phyloP scores from a whole-genome alignment of 2,329 filamentous ascomycete genomes.

The Clathrospora elynae region DNA sequence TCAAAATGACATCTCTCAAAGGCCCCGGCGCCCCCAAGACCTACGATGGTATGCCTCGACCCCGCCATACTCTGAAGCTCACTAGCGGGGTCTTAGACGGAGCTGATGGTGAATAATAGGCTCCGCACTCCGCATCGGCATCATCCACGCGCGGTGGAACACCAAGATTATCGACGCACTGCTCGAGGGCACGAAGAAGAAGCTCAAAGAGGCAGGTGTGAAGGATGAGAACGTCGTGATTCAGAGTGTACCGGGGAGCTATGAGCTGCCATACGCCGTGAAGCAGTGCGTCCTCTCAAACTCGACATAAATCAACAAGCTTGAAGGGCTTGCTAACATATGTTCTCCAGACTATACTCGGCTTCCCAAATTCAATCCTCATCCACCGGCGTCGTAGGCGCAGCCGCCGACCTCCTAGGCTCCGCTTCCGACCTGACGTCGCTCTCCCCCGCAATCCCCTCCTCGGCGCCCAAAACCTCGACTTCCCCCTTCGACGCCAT shows the following conservation, averaged over 20 bases:
- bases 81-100: conserved; percentile 3
- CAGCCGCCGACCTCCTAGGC: conserved; percentile 77
- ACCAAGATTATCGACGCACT: conserved; percentile 83
- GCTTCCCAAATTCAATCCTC: conserved; percentile 82
- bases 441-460: conserved; percentile 31
- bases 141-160: conserved; percentile 97
- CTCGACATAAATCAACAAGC: background rate
- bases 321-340: conserved; percentile 11
- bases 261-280: conserved; percentile 90
- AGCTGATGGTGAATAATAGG: conserved; percentile 45
- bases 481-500: conserved; percentile 80
- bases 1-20: conserved; percentile 62
- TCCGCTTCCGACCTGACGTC: conserved; percentile 64
- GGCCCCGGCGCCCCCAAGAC: conserved; percentile 64
- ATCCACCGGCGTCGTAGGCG: conserved; percentile 60
- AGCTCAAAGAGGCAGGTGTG: conserved; percentile 78
- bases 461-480: conserved; percentile 33
- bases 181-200: conserved; percentile 77
- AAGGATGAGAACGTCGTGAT: conserved; percentile 85
- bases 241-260: conserved; percentile 89
- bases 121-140: conserved; percentile 79
- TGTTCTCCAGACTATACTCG: conserved; percentile 69
- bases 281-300: conserved; percentile 68
- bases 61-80: conserved; percentile 2
- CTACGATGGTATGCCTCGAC: conserved; percentile 58